Evolutionary conservation across 1,139 yeast species (phyloP).

Genomic region (Candida sanyaensis): DNA sequence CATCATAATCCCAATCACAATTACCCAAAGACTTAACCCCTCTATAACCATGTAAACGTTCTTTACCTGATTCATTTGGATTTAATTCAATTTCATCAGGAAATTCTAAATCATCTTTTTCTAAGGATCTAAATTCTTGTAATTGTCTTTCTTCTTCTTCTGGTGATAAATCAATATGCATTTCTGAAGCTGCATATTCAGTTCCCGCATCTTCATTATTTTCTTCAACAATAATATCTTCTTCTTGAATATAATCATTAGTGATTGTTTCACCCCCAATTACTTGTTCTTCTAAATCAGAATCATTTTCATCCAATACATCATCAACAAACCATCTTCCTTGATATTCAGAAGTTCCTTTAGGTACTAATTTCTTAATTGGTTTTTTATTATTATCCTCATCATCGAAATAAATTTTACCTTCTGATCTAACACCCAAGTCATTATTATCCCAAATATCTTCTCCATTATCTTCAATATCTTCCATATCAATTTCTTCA

Average conservation of each 20-base stretch:
- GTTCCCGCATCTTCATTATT: constrained; percentile 40
- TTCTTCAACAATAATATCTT: constrained; percentile 29
- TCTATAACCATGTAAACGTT: constrained; percentile 73
- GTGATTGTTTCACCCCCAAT: constrained; percentile 27
- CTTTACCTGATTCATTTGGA: constrained; percentile 75
- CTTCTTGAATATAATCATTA: constrained; percentile 34
- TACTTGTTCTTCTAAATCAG: constrained; percentile 45
- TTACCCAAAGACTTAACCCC: constrained; percentile 83
- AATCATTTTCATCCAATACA: constrained; percentile 49
- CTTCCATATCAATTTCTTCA: constrained; percentile 57
- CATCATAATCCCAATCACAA: constrained; percentile 88
- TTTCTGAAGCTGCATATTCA: constrained; percentile 53
- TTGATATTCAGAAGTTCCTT: constrained; percentile 92
- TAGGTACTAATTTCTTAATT: constrained; percentile 59
- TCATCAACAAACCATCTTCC: constrained; percentile 85
- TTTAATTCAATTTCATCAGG: constrained; percentile 92
- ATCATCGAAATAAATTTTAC: constrained; percentile 56
- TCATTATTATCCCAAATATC: constrained; percentile 9
- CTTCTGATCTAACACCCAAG: constrained; percentile 71
- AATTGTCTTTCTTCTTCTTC: constrained; percentile 86
- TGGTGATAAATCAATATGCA: constrained; percentile 71
- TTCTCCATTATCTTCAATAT: constrained; percentile 27
- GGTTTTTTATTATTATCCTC: constrained; percentile 32
- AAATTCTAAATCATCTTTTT: constrained; percentile 84
- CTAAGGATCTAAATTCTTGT: constrained; percentile 64